Evolutionary conservation across 768 basidiomycete genomes (phyloP).

Genomic region (Naganishia vishniacii): DNA sequence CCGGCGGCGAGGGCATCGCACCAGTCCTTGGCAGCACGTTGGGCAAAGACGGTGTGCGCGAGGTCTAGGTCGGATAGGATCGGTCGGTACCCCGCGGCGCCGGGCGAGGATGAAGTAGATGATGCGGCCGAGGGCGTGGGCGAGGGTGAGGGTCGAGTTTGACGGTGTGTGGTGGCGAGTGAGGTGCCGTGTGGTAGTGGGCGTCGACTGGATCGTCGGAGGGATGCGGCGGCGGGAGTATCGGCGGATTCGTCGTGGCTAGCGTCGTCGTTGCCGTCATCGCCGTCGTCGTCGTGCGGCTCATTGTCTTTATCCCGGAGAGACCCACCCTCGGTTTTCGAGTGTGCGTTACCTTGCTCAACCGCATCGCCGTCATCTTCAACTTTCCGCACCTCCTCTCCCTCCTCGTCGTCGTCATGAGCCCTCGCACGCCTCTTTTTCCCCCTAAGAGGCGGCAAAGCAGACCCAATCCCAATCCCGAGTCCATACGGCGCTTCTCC

Average conservation of each 20-base stretch:
- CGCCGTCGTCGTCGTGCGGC: not conserved
- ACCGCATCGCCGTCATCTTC: not conserved
- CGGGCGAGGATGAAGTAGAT: not conserved
- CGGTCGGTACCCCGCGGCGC: slow-evolving; percentile 16
- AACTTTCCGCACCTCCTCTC: not conserved
- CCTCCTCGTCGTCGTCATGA: too few relatives aligned
- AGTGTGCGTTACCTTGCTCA: too few relatives aligned
- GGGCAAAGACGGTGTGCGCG: slow-evolving; percentile 20
- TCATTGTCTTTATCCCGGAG: too few relatives aligned
- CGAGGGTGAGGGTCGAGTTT: slow-evolving; percentile 22
- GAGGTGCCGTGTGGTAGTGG: slow-evolving; percentile 18
- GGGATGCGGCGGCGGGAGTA: not conserved
- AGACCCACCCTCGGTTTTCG: too few relatives aligned
- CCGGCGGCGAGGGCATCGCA: slow-evolving; percentile 24
- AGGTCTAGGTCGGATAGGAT: slow-evolving; percentile 24
- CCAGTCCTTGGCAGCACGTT: slow-evolving; percentile 20
- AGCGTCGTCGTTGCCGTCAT: slow-evolving; percentile 6
- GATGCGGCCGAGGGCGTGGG: slow-evolving; percentile 11
- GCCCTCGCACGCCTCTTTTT: slow-evolving; percentile 8
- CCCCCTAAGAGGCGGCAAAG: slow-evolving; percentile 1
- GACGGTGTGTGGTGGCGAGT: slow-evolving; percentile 18
- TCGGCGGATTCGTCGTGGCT: not conserved
- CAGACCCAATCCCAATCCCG: slow-evolving; percentile 5
- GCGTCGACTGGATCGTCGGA: slow-evolving; percentile 21
- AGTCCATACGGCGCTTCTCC: slow-evolving; percentile 2